Evolutionary conservation across 2,329 filamentous ascomycete genomes (phyloP).

Genomic region (Aspergillus pseudoglaucus): DNA sequence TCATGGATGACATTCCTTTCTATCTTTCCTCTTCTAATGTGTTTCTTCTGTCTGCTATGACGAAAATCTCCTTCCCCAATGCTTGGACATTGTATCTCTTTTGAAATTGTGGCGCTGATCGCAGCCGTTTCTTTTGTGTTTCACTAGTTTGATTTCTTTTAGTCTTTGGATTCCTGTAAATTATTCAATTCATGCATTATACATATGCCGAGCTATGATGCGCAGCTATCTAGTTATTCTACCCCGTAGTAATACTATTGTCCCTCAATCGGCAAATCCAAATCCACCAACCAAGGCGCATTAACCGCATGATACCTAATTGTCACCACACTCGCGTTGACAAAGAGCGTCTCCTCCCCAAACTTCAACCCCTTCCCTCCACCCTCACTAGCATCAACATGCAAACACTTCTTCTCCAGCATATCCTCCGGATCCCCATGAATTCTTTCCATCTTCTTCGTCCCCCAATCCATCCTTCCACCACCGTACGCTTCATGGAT

Average conservation of each 20-base stretch:
- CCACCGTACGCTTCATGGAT: conserved; percentile 53
- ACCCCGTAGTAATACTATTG: too few relatives aligned
- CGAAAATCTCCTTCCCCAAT: neutral
- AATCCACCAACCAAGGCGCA: conserved; percentile 51
- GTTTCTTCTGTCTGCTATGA: conserved; percentile 4
- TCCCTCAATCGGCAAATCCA: conserved; percentile 38
- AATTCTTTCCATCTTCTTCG: conserved; percentile 12
- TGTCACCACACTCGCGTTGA: conserved; percentile 54
- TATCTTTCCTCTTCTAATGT: conserved; percentile 3
- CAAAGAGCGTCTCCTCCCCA: conserved; percentile 50
- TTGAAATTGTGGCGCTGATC: conserved; percentile 1
- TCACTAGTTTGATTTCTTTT: conserved; percentile 1
- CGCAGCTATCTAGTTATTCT: too few relatives aligned
- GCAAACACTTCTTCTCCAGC: conserved; percentile 25
- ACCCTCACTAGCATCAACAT: conserved; percentile 27
- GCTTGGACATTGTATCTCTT: neutral
- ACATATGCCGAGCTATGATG: conserved; percentile 6
- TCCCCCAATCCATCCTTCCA: conserved; percentile 25
- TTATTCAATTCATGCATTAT: conserved; percentile 1
- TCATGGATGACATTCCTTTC: conserved; percentile 2
- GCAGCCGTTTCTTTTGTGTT: conserved; percentile 5
- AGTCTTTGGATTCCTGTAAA: conserved; percentile 1
- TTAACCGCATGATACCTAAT: conserved; percentile 44
- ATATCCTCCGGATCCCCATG: conserved; percentile 20
- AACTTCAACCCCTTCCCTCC: conserved; percentile 27